A percentile compares a stretch with the other conserved stretches of the same genome.
Conservation (phyloP, 306 rosid genomes). For the Sindora glabra region DNA sequence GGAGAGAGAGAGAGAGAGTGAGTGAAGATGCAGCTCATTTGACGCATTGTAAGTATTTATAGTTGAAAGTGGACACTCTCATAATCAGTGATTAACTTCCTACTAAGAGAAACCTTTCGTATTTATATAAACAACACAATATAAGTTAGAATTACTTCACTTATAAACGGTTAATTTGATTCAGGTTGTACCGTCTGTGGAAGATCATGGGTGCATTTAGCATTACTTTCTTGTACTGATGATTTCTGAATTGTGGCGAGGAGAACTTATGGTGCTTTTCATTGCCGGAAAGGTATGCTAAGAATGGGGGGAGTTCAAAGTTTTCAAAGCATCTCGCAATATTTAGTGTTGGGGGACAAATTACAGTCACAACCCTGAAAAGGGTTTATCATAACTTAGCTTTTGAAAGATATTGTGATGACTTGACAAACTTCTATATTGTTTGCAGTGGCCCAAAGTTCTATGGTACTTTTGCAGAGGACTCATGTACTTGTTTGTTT, state of each 20-base stretch:
- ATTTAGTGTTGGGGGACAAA: slow-evolving; percentile 9
- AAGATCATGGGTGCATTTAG: no score
- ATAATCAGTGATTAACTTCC: slow-evolving; percentile 27
- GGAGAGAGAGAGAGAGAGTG: slow-evolving; percentile 13
- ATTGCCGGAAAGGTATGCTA: slow-evolving; percentile 21
- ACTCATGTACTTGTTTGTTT: slow-evolving; percentile 47
- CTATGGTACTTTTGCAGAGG: slow-evolving; percentile 36
- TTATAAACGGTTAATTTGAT: no score
- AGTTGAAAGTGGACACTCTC: slow-evolving; percentile 31
- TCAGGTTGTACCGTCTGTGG: no score
- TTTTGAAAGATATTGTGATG: slow-evolving; percentile 10
- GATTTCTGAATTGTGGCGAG: slow-evolving; percentile 16
- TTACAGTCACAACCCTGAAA: slow-evolving; percentile 22
- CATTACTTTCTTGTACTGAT: no score
- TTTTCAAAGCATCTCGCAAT: neutral
- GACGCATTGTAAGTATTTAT: slow-evolving; percentile 36
- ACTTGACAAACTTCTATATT: slow-evolving; percentile 38
- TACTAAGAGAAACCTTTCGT: no score
- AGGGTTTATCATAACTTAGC: slow-evolving; percentile 7
- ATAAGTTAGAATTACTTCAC: no score
- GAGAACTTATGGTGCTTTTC: slow-evolving; percentile 19
- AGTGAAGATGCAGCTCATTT: slow-evolving; percentile 13
- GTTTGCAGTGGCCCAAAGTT: slow-evolving; percentile 42
- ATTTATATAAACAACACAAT: no score
- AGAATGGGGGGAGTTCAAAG: neutral